These are phyloP conservation scores for Phialemoniopsis sp. DNA, from an alignment of 2,329 filamentous ascomycete genomes.

Conservation along the genomic window DNA sequence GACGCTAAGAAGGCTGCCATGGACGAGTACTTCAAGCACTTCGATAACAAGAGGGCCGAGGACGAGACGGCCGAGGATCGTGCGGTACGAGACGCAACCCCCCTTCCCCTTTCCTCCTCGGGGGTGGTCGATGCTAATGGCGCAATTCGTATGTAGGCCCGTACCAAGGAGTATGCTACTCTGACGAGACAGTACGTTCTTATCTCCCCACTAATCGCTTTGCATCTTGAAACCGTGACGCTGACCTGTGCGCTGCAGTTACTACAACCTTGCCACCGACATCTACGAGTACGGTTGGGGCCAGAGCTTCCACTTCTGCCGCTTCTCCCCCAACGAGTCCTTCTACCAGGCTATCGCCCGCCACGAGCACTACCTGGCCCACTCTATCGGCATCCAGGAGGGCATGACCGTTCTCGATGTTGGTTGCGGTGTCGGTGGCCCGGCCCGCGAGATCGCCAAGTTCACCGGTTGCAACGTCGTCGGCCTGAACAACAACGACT, in stretches of 20 bases:
- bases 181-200: conserved; percentile 81
- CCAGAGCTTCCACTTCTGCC: conserved; percentile 95
- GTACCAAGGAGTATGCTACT: conserved; percentile 85
- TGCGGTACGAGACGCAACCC: conserved; percentile 52
- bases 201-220: not conserved
- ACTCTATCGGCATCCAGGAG: conserved; percentile 80
- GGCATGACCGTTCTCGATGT: conserved; percentile 91
- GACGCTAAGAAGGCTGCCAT: conserved; percentile 54
- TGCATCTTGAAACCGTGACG: not conserved
- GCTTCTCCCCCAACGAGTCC: conserved; percentile 79
- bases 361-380: conserved; percentile 96
- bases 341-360: conserved; percentile 91
- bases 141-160: conserved; percentile 47
- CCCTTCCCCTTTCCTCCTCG: not conserved
- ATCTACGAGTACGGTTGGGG: conserved; percentile 97
- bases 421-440: conserved; percentile 93
- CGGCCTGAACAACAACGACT: conserved; percentile 98
- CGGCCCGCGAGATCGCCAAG: conserved; percentile 92
- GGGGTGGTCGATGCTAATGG: not conserved
- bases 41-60: conserved; percentile 69
- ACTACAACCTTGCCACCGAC: conserved; percentile 97
- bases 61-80: conserved; percentile 81
- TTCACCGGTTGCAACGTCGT: conserved; percentile 88
- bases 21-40: conserved; percentile 85
- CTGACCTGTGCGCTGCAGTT: conserved; percentile 43